Evolutionary conservation across 169 alveolate species (phyloP), one percentile per base, ranked within the genome.

Genomic region (Plasmodium reichenowi): DNA sequence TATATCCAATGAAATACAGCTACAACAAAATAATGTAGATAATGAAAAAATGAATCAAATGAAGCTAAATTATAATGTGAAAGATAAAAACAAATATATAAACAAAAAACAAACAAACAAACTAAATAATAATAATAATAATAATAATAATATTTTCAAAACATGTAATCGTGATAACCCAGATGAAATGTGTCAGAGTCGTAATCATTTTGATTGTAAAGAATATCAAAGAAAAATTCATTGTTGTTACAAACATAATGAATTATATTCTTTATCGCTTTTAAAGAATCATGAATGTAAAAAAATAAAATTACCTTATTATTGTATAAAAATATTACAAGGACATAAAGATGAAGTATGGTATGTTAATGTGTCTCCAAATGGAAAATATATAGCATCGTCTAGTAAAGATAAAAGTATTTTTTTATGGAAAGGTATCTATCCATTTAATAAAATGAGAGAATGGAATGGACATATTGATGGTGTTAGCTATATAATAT

Each of bases 271-370:
- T 54, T 26, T 74, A 68, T 88, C 96, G 62, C 59, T 72, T 47
- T 76, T 88, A 38, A 91, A 74, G 58, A 93, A 94, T 68, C 96
- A 94, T 72, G 66, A 67, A 38, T 94, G 96, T 45, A 71, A 58
- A 22, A 88, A 47, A 10, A 71, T 72, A 45, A 68, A 45, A n/a
- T 32, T 76, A 3, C 96, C 96, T 4, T 29, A 93, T n/a, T 63
- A 72, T 12, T 90, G 95, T 13, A 50, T 94, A 1, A 88, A 93
- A 15, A 48, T 91, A 6, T 83, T 94, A 63, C 94, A 91, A 47
- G 93, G 92, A 20, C 96, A 94, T 74, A 72, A 50, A 7, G 96
- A 94, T 58, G 96, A 94, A 89, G 92, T 94, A 32, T 94, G 96
- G 96, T 95, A 92, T 80, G 76, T 94, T 10, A 70, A 87, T 43